phyloP scores from a whole-genome alignment of 2,329 filamentous ascomycete species.

The Botrytis byssoidea region DNA sequence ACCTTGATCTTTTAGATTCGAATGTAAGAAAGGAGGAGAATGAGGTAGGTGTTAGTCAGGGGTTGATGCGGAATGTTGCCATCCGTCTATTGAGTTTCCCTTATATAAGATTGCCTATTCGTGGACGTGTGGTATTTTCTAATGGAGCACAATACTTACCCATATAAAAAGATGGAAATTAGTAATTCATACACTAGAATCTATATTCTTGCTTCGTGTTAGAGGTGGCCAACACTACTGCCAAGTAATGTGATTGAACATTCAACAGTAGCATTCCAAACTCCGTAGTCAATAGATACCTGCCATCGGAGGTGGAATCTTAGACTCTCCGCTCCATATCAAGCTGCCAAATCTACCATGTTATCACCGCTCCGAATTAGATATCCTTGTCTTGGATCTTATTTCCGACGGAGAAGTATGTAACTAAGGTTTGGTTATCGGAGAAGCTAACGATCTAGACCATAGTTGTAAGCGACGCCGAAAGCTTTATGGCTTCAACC shows the following conservation, averaged over 20 bases:
- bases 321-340: neutral
- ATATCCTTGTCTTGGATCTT: neutral
- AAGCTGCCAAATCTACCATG: neutral
- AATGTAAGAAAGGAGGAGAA: neutral
- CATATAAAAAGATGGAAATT: neutral
- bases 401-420: neutral
- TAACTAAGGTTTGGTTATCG: neutral
- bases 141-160: neutral
- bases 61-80: neutral
- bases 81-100: neutral
- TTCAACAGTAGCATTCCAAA: neutral
- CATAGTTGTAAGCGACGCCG: neutral
- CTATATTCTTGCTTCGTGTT: neutral
- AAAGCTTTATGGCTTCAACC: neutral
- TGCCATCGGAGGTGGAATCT: neutral
- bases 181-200: neutral
- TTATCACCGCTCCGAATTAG: neutral
- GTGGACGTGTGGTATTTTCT: neutral
- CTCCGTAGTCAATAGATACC: neutral
- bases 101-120: neutral
- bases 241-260: neutral
- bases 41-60: neutral
- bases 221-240: neutral
- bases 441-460: neutral
- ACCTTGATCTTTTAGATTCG: too few relatives aligned